A percentile compares a stretch with the other conserved stretches of the same genome.
Conservation (phyloP, 306 rosid genomes). For the Cucumis hystrix region DNA sequence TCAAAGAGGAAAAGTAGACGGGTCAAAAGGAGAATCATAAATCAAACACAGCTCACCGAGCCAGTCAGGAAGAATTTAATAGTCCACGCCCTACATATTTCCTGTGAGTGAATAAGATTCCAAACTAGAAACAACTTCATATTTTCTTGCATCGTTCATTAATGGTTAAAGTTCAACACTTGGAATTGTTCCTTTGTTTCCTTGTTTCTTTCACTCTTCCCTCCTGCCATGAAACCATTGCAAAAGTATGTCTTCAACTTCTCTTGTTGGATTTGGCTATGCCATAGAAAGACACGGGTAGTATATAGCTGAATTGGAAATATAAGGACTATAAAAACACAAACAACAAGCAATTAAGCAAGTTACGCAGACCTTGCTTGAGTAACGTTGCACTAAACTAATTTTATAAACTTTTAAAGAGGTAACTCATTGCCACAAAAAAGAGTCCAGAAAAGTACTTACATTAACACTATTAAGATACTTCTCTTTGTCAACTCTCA, state of each 20-base stretch:
- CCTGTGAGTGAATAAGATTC: neutral
- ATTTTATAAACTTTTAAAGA: neutral
- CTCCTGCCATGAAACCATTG: neutral
- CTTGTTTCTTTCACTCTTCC: neutral
- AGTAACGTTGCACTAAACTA: neutral
- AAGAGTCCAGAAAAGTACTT: constrained; percentile 7
- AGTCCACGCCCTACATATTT: neutral
- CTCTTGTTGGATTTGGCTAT: neutral
- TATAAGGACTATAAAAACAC: neutral
- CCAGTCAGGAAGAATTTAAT: neutral
- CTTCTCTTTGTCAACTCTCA: constrained; percentile 89
- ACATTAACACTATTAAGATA: constrained; percentile 81
- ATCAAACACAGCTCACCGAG: neutral
- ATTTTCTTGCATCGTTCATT: neutral
- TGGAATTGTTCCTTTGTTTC: neutral
- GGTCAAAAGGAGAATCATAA: neutral
- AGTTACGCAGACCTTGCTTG: neutral
- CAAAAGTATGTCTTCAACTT: neutral
- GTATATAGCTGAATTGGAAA: neutral
- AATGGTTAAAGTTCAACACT: neutral
- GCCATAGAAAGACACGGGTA: neutral
- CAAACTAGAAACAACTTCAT: neutral
- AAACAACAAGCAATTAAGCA: neutral
- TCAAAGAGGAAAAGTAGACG: neutral
- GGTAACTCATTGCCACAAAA: neutral